Conservation (phyloP, 1,284 basidiomycete genomes). For the Schizophyllum commune region DNA sequence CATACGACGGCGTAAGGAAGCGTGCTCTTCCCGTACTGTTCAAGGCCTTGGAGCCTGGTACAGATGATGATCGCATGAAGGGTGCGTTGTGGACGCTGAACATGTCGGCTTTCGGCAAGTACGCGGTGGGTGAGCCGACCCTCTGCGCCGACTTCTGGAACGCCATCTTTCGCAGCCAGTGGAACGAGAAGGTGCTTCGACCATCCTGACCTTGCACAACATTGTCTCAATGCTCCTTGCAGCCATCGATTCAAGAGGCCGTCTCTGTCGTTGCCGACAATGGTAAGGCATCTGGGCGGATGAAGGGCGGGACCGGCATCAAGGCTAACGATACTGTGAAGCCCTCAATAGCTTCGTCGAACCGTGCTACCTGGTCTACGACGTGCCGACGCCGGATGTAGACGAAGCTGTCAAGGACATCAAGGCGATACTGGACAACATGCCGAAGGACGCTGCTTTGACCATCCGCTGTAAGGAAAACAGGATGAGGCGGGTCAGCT, state of each 20-base stretch:
- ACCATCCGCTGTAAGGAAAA: conserved; percentile 34
- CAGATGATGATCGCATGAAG: conserved; percentile 87
- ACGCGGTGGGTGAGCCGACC: conserved; percentile 44
- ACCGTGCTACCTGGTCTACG: conserved; percentile 49
- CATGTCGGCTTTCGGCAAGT: conserved; percentile 56
- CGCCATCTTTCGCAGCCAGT: conserved; percentile 21
- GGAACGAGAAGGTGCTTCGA: not conserved
- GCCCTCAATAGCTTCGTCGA: conserved; percentile 54
- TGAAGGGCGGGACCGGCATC: not conserved
- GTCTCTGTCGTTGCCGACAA: conserved; percentile 56
- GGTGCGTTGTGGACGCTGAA: conserved; percentile 85
- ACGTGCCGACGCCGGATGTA: conserved; percentile 36
- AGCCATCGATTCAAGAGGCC: conserved; percentile 65
- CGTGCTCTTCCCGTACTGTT: conserved; percentile 63
- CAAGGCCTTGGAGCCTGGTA: conserved; percentile 62
- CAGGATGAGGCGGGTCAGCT: conserved; percentile 34
- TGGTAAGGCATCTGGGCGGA: conserved; percentile 29
- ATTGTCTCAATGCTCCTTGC: not conserved
- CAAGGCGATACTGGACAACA: conserved; percentile 18
- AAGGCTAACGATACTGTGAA: conserved; percentile 18
- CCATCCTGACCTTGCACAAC: not conserved
- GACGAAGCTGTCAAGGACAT: conserved; percentile 29
- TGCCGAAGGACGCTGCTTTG: conserved; percentile 26
- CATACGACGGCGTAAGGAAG: conserved; percentile 72
- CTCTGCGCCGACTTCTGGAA: not conserved